These are phyloP conservation scores for Saraca asoca DNA, from an alignment of 331 rosid genomes.

Conservation along the genomic window DNA sequence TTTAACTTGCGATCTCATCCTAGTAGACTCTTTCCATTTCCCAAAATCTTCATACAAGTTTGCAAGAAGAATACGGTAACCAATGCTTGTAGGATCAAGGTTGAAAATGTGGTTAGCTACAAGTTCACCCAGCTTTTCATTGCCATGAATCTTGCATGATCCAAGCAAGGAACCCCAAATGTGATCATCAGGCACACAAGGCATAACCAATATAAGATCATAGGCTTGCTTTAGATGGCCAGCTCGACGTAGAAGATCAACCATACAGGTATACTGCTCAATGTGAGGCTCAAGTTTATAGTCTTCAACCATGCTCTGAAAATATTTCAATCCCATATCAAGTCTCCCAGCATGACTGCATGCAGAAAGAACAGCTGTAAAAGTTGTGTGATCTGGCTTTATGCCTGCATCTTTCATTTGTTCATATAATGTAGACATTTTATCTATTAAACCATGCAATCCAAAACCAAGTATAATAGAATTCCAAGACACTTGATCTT, in stretches of 20 bases:
- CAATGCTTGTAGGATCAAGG: too few relatives aligned
- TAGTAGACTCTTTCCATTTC: constrained; percentile 41
- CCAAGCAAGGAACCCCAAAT: too few relatives aligned
- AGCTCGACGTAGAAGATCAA: constrained; percentile 52
- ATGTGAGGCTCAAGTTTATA: constrained; percentile 45
- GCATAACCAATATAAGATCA: constrained; percentile 44
- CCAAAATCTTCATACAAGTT: too few relatives aligned
- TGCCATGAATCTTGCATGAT: too few relatives aligned
- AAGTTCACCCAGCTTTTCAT: too few relatives aligned
- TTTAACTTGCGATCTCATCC: too few relatives aligned
- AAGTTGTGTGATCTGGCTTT: constrained; percentile 42
- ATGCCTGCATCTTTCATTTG: constrained; percentile 39
- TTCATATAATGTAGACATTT: constrained; percentile 35
- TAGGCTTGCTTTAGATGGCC: too few relatives aligned
- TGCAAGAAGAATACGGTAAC: too few relatives aligned
- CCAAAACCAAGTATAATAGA: constrained; percentile 46
- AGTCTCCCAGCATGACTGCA: constrained; percentile 49
- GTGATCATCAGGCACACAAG: too few relatives aligned
- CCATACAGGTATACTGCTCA: constrained; percentile 53
- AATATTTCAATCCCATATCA: constrained; percentile 44
- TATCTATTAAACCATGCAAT: constrained; percentile 38
- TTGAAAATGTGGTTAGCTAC: too few relatives aligned
- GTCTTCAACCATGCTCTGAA: constrained; percentile 35
- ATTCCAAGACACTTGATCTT: constrained; percentile 44
- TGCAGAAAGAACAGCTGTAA: constrained; percentile 46